Conservation (phyloP, 2,329 filamentous ascomycete species). For the Chaetomiaceae sp. region DNA sequence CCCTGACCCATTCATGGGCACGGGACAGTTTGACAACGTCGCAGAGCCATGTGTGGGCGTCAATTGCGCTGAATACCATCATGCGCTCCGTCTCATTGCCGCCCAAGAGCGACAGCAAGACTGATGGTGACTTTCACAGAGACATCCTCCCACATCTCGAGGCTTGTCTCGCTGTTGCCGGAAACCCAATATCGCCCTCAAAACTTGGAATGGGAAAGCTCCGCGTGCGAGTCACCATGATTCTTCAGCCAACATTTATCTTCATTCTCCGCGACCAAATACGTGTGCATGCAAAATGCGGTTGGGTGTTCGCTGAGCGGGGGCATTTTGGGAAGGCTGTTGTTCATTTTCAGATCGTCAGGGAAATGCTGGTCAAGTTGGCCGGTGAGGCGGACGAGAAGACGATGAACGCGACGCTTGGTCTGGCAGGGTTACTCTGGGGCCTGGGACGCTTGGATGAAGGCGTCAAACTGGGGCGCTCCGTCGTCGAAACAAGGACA, state of each 20-base stretch:
- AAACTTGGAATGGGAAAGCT: neutral
- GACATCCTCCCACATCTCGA: constrained; percentile 1
- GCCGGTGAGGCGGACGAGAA: neutral
- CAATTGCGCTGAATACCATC: neutral
- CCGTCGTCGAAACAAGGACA: neutral
- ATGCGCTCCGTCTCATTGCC: neutral
- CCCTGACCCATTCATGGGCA: neutral
- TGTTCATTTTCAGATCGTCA: neutral
- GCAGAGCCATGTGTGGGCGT: neutral
- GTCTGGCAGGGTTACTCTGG: neutral
- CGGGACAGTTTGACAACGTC: neutral
- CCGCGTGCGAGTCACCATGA: neutral
- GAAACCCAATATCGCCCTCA: neutral
- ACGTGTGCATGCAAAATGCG: constrained; percentile 2
- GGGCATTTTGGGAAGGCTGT: neutral
- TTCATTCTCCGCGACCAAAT: neutral
- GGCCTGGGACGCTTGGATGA: neutral
- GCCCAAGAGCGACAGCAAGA: neutral
- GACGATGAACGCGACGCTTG: constrained; percentile 2
- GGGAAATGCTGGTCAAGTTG: constrained; percentile 1
- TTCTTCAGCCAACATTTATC: neutral
- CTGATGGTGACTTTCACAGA: neutral
- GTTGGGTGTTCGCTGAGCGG: constrained; percentile 1
- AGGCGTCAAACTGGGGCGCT: neutral
- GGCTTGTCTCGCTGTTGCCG: neutral